Evolutionary conservation across 2,329 filamentous ascomycete species (phyloP).

Genomic region (Fusarium mundagurra): DNA sequence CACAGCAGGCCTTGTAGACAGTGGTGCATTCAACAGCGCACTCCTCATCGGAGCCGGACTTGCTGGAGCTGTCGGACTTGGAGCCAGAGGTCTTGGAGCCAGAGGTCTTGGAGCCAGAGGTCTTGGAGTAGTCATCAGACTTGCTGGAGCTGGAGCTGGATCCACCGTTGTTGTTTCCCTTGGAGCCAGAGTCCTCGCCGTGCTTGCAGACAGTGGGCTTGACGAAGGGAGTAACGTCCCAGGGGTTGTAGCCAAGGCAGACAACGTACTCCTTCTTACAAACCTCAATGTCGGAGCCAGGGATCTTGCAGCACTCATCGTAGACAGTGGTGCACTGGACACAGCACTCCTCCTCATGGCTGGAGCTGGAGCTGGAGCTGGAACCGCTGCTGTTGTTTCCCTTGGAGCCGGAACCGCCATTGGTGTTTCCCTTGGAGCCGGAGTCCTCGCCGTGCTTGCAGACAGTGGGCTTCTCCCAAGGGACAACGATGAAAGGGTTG

Average conservation of each 20-base stretch:
- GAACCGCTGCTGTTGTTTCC: background rate
- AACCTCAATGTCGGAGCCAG: slow-evolving; percentile 14
- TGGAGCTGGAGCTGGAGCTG: background rate
- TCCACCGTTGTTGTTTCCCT: background rate
- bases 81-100: background rate
- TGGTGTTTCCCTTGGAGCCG: background rate
- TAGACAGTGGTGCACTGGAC: slow-evolving; percentile 24
- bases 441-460: slow-evolving; percentile 16
- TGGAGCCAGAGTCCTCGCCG: background rate
- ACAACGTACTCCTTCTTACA: slow-evolving; percentile 22
- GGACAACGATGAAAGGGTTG: slow-evolving; percentile 12
- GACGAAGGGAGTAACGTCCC: slow-evolving; percentile 9
- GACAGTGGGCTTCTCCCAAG: slow-evolving; percentile 17
- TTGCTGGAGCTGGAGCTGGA: background rate
- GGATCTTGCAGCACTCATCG: slow-evolving; percentile 28
- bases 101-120: slow-evolving; percentile 1
- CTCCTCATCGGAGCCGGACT: slow-evolving; percentile 13
- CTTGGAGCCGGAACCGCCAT: background rate
- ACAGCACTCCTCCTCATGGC: slow-evolving; percentile 28
- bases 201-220: slow-evolving; percentile 33
- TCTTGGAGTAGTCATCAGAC: background rate
- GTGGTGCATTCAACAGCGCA: slow-evolving; percentile 18
- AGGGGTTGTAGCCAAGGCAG: slow-evolving; percentile 30
- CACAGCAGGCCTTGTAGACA: slow-evolving; percentile 27
- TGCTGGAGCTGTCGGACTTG: background rate